Evolutionary conservation across 2,329 filamentous ascomycete species (phyloP).

Genomic region (Triangularia setosa): DNA sequence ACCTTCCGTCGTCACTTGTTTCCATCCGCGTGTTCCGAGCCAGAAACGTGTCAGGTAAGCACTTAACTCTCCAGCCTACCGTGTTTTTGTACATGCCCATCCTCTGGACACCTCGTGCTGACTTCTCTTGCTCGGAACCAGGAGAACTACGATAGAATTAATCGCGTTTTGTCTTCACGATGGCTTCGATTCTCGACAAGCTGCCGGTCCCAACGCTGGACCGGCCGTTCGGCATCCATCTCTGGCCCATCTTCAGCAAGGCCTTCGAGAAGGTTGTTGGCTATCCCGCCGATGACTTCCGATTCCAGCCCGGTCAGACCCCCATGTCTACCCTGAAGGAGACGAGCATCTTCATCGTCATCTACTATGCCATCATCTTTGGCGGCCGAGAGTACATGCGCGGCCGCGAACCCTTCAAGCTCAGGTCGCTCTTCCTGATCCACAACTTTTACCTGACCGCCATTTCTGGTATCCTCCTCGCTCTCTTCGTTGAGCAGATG

Average conservation of each 20-base stretch:
- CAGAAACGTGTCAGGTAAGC: not conserved
- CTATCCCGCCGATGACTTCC: conserved; percentile 82
- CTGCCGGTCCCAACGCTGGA: conserved; percentile 69
- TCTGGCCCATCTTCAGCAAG: conserved; percentile 95
- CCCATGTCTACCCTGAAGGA: conserved; percentile 87
- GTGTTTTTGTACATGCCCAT: not conserved
- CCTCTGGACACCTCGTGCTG: conserved; percentile 2
- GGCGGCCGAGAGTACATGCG: conserved; percentile 91
- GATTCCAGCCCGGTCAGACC: conserved; percentile 75
- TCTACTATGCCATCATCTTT: conserved; percentile 93
- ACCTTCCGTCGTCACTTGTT: conserved; percentile 23
- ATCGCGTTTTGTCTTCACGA: conserved; percentile 18
- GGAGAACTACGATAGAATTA: conserved; percentile 9
- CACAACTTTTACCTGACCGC: conserved; percentile 93
- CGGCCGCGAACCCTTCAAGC: conserved; percentile 76
- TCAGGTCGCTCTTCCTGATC: conserved; percentile 86
- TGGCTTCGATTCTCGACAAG: conserved; percentile 47
- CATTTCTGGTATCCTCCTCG: conserved; percentile 76
- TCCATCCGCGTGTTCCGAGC: conserved; percentile 23
- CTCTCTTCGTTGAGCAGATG: conserved; percentile 86
- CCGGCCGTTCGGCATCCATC: conserved; percentile 80
- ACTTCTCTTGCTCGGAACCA: conserved; percentile 4
- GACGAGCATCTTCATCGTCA: conserved; percentile 72
- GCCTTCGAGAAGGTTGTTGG: conserved; percentile 72
- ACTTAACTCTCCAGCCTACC: not conserved